Conservation (phyloP, 768 basidiomycete species). For the Hydnomerulius pinastri region DNA sequence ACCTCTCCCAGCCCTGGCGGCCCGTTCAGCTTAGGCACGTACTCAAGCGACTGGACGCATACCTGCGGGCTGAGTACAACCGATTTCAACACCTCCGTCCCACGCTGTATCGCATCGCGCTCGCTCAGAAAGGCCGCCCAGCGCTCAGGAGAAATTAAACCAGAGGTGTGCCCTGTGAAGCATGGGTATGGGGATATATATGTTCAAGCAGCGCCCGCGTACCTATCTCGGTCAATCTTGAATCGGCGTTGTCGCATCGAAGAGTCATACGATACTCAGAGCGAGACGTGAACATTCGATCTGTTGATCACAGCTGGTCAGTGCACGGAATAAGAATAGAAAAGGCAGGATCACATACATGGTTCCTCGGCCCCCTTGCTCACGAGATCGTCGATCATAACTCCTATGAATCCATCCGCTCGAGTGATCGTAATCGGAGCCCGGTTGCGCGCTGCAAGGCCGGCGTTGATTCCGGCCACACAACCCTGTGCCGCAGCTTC, state of each 20-base stretch:
- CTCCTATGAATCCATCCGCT: constrained; percentile 86
- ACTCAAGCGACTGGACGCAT: background rate
- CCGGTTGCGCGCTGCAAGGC: constrained; percentile 57
- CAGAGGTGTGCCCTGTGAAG: constrained; percentile 38
- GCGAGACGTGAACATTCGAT: constrained; percentile 92
- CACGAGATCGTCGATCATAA: constrained; percentile 91
- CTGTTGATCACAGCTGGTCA: constrained; percentile 39
- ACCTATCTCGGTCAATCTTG: constrained; percentile 80
- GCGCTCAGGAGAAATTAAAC: constrained; percentile 45
- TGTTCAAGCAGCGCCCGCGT: constrained; percentile 4
- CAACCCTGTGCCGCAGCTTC: constrained; percentile 91
- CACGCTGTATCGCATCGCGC: constrained; percentile 35
- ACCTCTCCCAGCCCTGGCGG: constrained; percentile 41
- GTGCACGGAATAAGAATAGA: background rate
- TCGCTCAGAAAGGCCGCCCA: constrained; percentile 41
- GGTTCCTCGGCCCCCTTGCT: constrained; percentile 90
- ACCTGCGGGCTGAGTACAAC: constrained; percentile 45
- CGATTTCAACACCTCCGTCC: constrained; percentile 36
- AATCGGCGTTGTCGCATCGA: constrained; percentile 87
- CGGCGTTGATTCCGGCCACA: constrained; percentile 89
- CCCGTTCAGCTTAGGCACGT: background rate
- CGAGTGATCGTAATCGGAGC: constrained; percentile 68
- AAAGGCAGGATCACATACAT: constrained; percentile 46
- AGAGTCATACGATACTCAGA: constrained; percentile 90
- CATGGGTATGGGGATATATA: background rate